phyloP scores from a whole-genome alignment of 345 rosid species.

The Erucastrum elatum region DNA sequence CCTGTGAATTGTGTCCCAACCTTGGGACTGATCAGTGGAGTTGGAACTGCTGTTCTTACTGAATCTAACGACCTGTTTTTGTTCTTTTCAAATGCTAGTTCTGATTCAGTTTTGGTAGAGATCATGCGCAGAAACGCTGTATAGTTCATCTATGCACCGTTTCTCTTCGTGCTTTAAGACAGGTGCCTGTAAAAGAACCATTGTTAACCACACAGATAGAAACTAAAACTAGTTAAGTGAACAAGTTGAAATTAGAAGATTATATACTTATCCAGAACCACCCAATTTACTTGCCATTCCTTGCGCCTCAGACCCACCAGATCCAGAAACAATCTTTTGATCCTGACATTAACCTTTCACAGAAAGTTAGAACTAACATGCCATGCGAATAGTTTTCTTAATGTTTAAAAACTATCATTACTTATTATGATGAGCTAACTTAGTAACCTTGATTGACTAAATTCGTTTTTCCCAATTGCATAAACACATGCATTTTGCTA shows the following conservation, averaged over 20 bases:
- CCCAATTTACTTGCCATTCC: background rate
- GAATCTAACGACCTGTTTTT: slow-evolving; percentile 52
- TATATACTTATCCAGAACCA: too few species aligned
- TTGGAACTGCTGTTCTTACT: slow-evolving; percentile 51
- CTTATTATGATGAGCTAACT: background rate
- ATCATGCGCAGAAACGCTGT: slow-evolving; percentile 82
- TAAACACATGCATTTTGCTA: background rate
- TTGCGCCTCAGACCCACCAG: background rate
- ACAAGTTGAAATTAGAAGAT: background rate
- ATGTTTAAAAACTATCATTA: background rate
- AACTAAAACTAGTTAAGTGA: background rate
- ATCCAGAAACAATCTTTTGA: background rate
- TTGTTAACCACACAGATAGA: background rate
- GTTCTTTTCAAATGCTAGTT: slow-evolving; percentile 14
- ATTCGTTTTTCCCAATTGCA: slow-evolving; percentile 11
- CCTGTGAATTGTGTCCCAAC: slow-evolving; percentile 81
- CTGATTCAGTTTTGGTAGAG: slow-evolving; percentile 14
- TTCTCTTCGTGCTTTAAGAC: slow-evolving; percentile 72
- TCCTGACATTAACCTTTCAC: background rate
- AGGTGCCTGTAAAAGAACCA: slow-evolving; percentile 55
- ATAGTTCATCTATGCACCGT: slow-evolving; percentile 84
- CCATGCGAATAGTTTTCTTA: background rate
- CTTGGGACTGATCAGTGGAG: slow-evolving; percentile 94
- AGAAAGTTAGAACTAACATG: background rate
- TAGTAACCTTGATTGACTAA: background rate